These are phyloP conservation scores for Ministeria vibrans DNA, from an alignment of 78 protist genomes.

Conservation along the genomic window DNA sequence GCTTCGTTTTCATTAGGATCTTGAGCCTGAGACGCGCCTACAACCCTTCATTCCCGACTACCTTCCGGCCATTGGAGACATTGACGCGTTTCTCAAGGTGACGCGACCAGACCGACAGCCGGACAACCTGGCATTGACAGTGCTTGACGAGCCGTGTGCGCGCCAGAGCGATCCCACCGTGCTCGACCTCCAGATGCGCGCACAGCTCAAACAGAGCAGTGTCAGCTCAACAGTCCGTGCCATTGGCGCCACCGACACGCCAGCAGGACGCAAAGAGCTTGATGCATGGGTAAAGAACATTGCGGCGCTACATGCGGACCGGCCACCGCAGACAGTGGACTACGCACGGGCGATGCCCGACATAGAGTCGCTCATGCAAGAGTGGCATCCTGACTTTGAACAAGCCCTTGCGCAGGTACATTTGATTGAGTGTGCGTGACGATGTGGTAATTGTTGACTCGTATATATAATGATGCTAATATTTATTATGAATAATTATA, in stretches of 20 bases:
- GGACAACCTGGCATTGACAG: slow-evolving; percentile 41
- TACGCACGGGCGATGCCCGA: slow-evolving; percentile 71
- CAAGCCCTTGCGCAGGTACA: slow-evolving; percentile 19
- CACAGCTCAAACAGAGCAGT: neutral
- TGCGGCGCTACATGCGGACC: slow-evolving; percentile 21
- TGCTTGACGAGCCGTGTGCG: slow-evolving; percentile 69
- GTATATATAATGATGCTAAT: neutral
- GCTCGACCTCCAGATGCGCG: slow-evolving; percentile 22
- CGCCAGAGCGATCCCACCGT: slow-evolving; percentile 61
- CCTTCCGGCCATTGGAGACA: slow-evolving; percentile 65
- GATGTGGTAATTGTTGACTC: neutral
- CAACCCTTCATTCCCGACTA: slow-evolving; percentile 73
- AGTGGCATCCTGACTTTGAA: slow-evolving; percentile 58
- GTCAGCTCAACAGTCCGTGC: neutral
- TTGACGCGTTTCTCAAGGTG: slow-evolving; percentile 50
- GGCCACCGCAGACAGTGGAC: slow-evolving; percentile 28
- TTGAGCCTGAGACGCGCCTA: slow-evolving; percentile 55
- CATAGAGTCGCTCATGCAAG: slow-evolving; percentile 63
- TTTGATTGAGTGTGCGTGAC: too few species aligned
- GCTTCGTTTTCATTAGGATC: neutral
- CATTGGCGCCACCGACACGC: too few species aligned
- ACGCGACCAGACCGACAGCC: slow-evolving; percentile 55
- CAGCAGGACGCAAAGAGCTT: too few species aligned
- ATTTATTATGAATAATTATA: neutral
- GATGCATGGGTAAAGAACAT: slow-evolving; percentile 43